Percentiles rank a stretch among this genome's conserved stretches.
phyloP scores from a whole-genome alignment of 192 early-diverging fungal genomes.

The Chytriomyces sp. region DNA sequence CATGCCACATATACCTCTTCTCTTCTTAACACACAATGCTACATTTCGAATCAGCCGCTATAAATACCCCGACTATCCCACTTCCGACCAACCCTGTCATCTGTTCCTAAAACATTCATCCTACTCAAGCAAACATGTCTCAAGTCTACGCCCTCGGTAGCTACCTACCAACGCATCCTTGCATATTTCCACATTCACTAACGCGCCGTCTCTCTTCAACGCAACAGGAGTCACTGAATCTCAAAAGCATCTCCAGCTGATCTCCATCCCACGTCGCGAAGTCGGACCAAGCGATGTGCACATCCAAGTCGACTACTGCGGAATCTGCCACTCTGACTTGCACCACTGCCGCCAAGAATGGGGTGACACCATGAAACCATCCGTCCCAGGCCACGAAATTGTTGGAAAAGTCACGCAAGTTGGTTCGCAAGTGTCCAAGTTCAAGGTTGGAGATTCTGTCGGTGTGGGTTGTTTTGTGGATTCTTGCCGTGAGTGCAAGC shows the following conservation, averaged over 20 bases:
- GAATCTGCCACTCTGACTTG: conserved; percentile 79
- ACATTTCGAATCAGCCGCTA: no score
- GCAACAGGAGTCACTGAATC: not conserved
- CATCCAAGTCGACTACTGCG: conserved; percentile 76
- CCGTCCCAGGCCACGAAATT: conserved; percentile 36
- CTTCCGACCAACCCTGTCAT: no score
- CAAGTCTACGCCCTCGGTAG: no score
- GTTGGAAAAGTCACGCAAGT: conserved; percentile 20
- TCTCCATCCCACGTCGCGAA: conserved; percentile 9
- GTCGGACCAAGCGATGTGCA: conserved; percentile 55
- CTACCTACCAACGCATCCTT: no score
- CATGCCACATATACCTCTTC: no score
- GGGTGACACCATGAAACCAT: conserved; percentile 37
- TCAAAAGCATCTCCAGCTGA: not conserved
- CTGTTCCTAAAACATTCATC: no score
- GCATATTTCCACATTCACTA: no score
- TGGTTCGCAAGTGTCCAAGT: not conserved
- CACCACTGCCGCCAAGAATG: conserved; percentile 71
- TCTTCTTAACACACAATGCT: no score
- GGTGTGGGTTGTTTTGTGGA: conserved; percentile 28
- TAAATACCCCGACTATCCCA: no score
- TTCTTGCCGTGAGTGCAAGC: conserved; percentile 17
- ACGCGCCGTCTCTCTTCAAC: no score
- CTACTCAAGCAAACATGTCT: no score
- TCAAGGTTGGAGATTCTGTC: conserved; percentile 27